These are phyloP conservation scores for Somion occarium DNA, from an alignment of 1,284 basidiomycete genomes.

Conservation along the genomic window DNA sequence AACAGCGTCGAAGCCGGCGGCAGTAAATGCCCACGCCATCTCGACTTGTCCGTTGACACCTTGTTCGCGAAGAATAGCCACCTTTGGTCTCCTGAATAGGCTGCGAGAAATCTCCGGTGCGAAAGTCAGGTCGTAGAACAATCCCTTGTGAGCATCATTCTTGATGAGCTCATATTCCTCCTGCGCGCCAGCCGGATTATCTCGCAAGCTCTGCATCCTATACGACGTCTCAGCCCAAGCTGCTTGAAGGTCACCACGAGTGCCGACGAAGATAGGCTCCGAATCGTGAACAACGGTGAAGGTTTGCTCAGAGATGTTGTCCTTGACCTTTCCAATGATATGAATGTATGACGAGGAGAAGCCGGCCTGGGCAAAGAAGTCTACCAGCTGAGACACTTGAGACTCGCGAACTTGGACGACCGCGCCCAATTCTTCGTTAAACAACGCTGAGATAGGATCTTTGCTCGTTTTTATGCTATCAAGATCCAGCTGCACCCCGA, in stretches of 20 bases:
- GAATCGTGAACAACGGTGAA: conserved; percentile 59
- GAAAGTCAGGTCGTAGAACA: conserved; percentile 78
- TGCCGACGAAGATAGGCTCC: conserved; percentile 57
- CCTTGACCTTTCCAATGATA: conserved; percentile 66
- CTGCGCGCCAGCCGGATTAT: conserved; percentile 74
- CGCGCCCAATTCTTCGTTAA: conserved; percentile 96
- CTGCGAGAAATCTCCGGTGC: conserved; percentile 34
- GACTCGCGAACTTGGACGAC: conserved; percentile 80
- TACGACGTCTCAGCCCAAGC: conserved; percentile 95
- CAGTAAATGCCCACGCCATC: conserved; percentile 97
- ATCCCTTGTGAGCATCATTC: conserved; percentile 58
- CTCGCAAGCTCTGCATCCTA: conserved; percentile 86
- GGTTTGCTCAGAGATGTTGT: conserved; percentile 49
- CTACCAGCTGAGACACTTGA: conserved; percentile 55
- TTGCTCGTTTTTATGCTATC: conserved; percentile 48
- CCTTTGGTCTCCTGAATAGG: conserved; percentile 65
- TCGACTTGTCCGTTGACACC: conserved; percentile 98
- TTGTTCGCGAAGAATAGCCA: conserved; percentile 96
- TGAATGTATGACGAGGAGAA: conserved; percentile 77
- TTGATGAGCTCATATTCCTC: conserved; percentile 84
- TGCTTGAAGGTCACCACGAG: conserved; percentile 73
- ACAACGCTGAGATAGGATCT: conserved; percentile 69
- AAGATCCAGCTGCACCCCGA: conserved; percentile 70
- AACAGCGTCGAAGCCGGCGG: conserved; percentile 89
- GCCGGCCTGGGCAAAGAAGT: conserved; percentile 61